Conservation (phyloP, 2,329 filamentous ascomycete genomes). For the Atkinsonella hypoxylon region DNA sequence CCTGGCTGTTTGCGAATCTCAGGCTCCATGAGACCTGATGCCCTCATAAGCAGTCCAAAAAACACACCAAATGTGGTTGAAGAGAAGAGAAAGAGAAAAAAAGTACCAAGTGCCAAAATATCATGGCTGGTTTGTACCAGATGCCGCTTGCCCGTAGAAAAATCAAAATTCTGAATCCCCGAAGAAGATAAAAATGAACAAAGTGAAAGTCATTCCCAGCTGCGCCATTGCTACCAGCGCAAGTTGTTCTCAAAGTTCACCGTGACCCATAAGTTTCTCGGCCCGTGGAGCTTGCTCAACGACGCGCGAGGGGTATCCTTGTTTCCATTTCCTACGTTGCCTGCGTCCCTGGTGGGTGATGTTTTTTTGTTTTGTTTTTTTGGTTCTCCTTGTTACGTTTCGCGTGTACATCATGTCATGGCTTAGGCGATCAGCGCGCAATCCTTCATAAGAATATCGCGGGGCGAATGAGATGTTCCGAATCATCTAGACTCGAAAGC, state of each 20-base stretch:
- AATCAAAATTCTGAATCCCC: background rate
- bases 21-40: background rate
- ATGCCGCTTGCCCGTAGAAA: background rate
- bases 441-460: background rate
- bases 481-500: background rate
- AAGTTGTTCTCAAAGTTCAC: background rate
- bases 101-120: background rate
- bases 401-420: conserved; percentile 2
- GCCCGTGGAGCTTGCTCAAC: background rate
- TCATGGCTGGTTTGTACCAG: background rate
- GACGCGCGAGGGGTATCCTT: conserved; percentile 5
- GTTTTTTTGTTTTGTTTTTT: too few species aligned
- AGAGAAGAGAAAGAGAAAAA: background rate
- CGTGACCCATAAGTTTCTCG: background rate
- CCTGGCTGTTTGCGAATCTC: background rate
- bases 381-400: background rate
- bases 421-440: conserved; percentile 3
- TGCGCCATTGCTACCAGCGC: conserved; percentile 3
- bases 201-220: background rate
- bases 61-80: background rate
- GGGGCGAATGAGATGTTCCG: background rate
- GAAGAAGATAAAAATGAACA: background rate
- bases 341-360: background rate
- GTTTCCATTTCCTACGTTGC: background rate
- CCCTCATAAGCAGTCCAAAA: background rate